Conservation (phyloP, 768 basidiomycete genomes). For the Amanita rimosa region DNA sequence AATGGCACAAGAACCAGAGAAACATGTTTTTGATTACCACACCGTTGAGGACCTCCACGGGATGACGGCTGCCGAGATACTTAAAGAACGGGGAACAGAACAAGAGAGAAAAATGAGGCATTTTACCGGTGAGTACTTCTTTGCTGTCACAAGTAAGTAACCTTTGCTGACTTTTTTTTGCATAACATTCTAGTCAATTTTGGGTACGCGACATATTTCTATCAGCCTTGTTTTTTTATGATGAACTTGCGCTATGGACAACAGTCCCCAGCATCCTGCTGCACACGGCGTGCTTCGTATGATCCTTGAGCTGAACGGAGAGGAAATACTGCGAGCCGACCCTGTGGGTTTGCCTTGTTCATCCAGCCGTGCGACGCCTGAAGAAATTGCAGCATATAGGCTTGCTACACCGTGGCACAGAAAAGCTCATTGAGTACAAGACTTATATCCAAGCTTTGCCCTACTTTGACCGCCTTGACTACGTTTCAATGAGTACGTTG, state of each 20-base stretch:
- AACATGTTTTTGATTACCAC: constrained; percentile 53
- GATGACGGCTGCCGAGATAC: constrained; percentile 66
- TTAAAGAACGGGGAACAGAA: constrained; percentile 60
- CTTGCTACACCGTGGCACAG: constrained; percentile 92
- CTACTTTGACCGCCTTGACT: constrained; percentile 98
- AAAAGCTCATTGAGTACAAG: constrained; percentile 99
- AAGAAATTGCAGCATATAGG: constrained; percentile 68
- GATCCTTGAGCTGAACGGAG: constrained; percentile 96
- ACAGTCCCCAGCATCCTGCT: constrained; percentile 92
- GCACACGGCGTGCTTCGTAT: constrained; percentile 97
- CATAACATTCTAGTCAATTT: constrained; percentile 68
- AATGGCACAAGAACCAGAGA: constrained; percentile 19
- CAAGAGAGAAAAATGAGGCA: constrained; percentile 81
- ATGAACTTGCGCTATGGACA: not conserved
- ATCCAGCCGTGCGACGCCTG: constrained; percentile 3
- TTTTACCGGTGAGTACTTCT: constrained; percentile 69
- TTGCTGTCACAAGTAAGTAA: not conserved
- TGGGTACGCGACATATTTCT: constrained; percentile 45
- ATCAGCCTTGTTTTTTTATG: not conserved
- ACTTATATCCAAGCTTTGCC: constrained; percentile 95
- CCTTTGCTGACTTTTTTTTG: constrained; percentile 1
- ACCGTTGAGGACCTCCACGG: constrained; percentile 80
- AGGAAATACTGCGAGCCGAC: constrained; percentile 84
- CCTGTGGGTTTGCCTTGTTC: constrained; percentile 38
- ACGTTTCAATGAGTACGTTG: constrained; percentile 94